phyloP scores from a whole-genome alignment of 148 eudicot genomes.

The Silene conica region DNA sequence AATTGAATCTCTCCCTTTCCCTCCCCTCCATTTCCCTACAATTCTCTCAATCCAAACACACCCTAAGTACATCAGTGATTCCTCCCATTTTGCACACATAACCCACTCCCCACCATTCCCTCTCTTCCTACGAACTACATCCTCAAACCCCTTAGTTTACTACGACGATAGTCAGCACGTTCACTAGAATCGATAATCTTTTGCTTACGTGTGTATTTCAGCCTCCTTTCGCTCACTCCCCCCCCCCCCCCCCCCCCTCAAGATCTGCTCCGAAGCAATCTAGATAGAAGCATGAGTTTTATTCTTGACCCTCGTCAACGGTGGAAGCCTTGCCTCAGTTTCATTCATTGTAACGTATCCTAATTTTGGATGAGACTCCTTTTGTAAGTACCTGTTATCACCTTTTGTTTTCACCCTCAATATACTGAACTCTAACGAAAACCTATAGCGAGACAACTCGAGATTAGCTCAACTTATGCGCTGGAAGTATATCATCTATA shows the following conservation, averaged over 20 bases:
- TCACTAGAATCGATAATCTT: slow-evolving; percentile 78
- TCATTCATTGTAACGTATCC: slow-evolving; percentile 73
- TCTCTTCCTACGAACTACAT: slow-evolving; percentile 58
- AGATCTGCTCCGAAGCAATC: slow-evolving; percentile 90
- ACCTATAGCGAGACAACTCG: too few relatives aligned
- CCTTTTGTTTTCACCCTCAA: too few relatives aligned
- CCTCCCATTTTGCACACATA: slow-evolving; percentile 93
- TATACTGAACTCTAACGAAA: too few relatives aligned
- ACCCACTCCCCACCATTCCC: slow-evolving; percentile 84
- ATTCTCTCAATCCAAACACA: too few relatives aligned
- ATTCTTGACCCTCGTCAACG: slow-evolving; percentile 78
- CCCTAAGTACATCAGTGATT: slow-evolving; percentile 66
- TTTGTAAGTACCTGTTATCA: slow-evolving; percentile 37
- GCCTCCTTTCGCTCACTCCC: slow-evolving; percentile 86
- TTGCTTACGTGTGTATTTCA: slow-evolving; percentile 89
- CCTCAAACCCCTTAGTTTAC: slow-evolving; percentile 83
- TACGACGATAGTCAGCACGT: slow-evolving; percentile 72
- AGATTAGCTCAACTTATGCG: too few relatives aligned
- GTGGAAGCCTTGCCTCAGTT: slow-evolving; percentile 73
- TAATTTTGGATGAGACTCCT: slow-evolving; percentile 53
- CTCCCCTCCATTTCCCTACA: too few relatives aligned
- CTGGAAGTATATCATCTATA: too few relatives aligned
- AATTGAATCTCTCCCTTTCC: too few relatives aligned
- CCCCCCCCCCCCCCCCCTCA: slow-evolving; percentile 80
- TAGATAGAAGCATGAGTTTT: slow-evolving; percentile 83